These are phyloP conservation scores for Aurinia saxatilis DNA, from an alignment of 345 rosid species.

Conservation along the genomic window DNA sequence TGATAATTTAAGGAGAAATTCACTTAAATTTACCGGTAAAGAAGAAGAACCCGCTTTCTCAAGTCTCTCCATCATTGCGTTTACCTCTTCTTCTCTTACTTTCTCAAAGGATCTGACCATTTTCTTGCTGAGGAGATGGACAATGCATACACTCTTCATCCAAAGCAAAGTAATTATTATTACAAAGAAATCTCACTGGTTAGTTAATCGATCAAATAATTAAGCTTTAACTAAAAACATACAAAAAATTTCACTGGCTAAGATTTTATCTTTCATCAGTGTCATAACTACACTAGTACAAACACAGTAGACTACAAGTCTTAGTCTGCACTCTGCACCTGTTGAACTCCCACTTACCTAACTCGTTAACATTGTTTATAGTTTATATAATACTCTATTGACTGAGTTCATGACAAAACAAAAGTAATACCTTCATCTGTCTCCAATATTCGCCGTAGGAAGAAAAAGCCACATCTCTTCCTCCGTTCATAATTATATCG, in stretches of 20 bases:
- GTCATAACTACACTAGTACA: too few relatives aligned
- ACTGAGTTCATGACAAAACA: background rate
- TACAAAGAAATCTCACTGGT: background rate
- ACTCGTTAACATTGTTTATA: too few relatives aligned
- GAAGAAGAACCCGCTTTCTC: slow-evolving; percentile 4
- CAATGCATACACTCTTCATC: slow-evolving; percentile 29
- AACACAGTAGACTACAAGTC: too few relatives aligned
- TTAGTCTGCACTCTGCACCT: too few relatives aligned
- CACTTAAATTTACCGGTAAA: slow-evolving; percentile 34
- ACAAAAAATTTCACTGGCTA: too few relatives aligned
- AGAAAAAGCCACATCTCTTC: slow-evolving; percentile 29
- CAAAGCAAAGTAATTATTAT: background rate
- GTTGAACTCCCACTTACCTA: too few relatives aligned
- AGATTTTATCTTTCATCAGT: too few relatives aligned
- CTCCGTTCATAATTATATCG: slow-evolving; percentile 26
- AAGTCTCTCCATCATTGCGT: slow-evolving; percentile 22
- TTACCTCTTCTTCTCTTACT: slow-evolving; percentile 42
- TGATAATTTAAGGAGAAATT: slow-evolving; percentile 13
- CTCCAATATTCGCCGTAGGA: slow-evolving; percentile 69
- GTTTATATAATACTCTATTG: too few relatives aligned
- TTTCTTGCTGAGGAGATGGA: slow-evolving; percentile 37
- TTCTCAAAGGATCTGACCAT: slow-evolving; percentile 34
- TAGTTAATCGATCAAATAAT: background rate
- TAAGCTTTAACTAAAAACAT: too few relatives aligned
- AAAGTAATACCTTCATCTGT: slow-evolving; percentile 26